Evolutionary conservation across 208 protist genomes (phyloP), one percentile per base, ranked within the genome.

Genomic region (Porcisia deanei): DNA sequence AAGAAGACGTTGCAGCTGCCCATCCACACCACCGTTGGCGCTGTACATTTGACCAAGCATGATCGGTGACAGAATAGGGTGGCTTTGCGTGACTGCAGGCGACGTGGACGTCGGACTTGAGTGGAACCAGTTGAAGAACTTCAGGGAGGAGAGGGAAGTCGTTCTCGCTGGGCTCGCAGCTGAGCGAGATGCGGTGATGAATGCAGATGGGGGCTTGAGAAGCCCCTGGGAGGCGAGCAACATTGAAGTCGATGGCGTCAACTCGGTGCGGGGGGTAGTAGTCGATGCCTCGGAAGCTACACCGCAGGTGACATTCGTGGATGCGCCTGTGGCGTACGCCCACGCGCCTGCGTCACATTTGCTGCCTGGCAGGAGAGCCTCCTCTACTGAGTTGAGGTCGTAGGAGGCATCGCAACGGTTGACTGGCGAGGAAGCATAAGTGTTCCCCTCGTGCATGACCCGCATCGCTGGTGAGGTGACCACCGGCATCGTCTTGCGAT

Each of bases 291-390:
- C 47, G 0, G 54, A 9, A 37, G 37, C 25, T 5, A 16, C 43
- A 6, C 41, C 72, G 30, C 9, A 52, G 6, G 47, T 39, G 0
- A 30, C 63, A 34, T 8, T 60, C n/a, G 16, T 16, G 14, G 18
- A 12, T 34, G 20, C 60, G 47, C 54, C 47, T 16, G 59, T 39
- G 67, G 25, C 65, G 64, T 61, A 68, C 16, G 71, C 58, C 71
- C 65, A 77, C 52, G 22, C 69, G 25, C 68, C 61, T 20, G 53
- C 76, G 6, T 43, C 81, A 20, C 77, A 59, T 18, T 66, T 71
- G 68, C 76, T 85, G 61, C 82, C 82, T 1, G 82, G 82, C 37
- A 85, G 45, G 55, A 85, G 73, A 53, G 59, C 49, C 71, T 82
- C 77, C 77, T 82, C 82, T n/a, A 77, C 70, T 2, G 67, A 70